Evolutionary conservation across 2,329 filamentous ascomycete species (phyloP), one percentile per base, ranked within the genome.

Genomic region (Botrytis pseudocinerea): DNA sequence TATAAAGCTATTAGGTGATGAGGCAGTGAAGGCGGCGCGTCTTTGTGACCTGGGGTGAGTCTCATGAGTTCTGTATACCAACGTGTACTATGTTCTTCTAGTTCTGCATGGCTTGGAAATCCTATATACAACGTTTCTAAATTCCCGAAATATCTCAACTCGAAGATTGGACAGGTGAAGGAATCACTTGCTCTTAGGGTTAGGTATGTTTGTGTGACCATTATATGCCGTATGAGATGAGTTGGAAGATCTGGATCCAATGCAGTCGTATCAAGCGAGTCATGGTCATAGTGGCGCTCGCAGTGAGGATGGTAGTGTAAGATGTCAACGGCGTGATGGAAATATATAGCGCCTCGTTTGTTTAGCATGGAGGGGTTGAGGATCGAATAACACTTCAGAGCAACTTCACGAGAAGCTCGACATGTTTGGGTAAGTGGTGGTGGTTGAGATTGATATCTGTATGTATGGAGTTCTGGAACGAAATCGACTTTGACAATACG

Each of bases 31-130:
- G 32, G 16, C 12, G 16, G 51, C n/a, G 51, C 51, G 16, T 57
- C n/a, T 57, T 62, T 42, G 35, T 22, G 12, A 14, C 25, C 25
- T 12, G 61, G 51, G 0, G 62, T 59, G 20, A 72, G 66, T 20
- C 62, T 32, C 70, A 72, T 72, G 12, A 72, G 48, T 18, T 68
- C 42, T 40, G 5, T 8, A 6, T 72, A 72, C 70, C 70, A 72
- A 7, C 28, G 32, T 22, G n/a, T 28, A 28, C 38, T 44, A 14
- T 35, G 40, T 16, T 32, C 32, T 35, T 44, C 48, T 12, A 65
- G 42, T 7, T 65, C 35, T 9, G 38, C 12, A 46, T 72, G 62
- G 3, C 48, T 59, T 3, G 70, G 70, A 16, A 72, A 32, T 20
- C 38, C 62, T 32, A 72, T 72, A 25, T 72, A 72, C 7, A 72